Conservation (phyloP, 768 basidiomycete genomes). For the Nevesoporus exiguus region DNA sequence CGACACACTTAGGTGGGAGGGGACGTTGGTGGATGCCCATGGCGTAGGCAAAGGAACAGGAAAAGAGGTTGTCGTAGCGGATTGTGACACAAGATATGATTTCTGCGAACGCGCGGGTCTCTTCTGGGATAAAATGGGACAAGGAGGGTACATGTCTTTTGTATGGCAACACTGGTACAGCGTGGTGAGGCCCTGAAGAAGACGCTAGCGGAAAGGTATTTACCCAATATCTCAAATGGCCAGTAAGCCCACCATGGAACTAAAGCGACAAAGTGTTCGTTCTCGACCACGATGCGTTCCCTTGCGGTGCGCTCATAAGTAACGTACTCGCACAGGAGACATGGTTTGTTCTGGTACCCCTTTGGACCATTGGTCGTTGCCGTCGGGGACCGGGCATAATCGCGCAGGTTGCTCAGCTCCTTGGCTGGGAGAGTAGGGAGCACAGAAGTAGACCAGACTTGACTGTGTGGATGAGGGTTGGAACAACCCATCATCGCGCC, state of each 20-base stretch:
- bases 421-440: constrained; percentile 68
- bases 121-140: constrained; percentile 52
- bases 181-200: constrained; percentile 2
- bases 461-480: constrained; percentile 92
- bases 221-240: constrained; percentile 84
- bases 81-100: constrained; percentile 62
- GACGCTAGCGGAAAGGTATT: constrained; percentile 10
- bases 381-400: constrained; percentile 40
- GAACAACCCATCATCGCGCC: constrained; percentile 94
- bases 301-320: constrained; percentile 55
- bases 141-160: constrained; percentile 77
- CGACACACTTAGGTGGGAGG: constrained; percentile 38
- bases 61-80: constrained; percentile 77
- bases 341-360: constrained; percentile 56
- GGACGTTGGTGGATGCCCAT: constrained; percentile 94
- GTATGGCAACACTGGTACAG: constrained; percentile 62
- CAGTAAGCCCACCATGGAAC: constrained; percentile 97
- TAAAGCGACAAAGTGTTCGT: constrained; percentile 76
- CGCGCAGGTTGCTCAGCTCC: constrained; percentile 56
- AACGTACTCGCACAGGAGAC: constrained; percentile 79
- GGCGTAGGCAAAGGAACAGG: constrained; percentile 87
- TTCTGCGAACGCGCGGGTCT: constrained; percentile 62
- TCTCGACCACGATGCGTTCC: constrained; percentile 65
- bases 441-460: constrained; percentile 77
- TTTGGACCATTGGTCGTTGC: constrained; percentile 45